Percentiles rank a stretch among this genome's conserved stretches.
Conservation (phyloP, 176 grass and related monocot species). For the Chrysopogon serrulatus region DNA sequence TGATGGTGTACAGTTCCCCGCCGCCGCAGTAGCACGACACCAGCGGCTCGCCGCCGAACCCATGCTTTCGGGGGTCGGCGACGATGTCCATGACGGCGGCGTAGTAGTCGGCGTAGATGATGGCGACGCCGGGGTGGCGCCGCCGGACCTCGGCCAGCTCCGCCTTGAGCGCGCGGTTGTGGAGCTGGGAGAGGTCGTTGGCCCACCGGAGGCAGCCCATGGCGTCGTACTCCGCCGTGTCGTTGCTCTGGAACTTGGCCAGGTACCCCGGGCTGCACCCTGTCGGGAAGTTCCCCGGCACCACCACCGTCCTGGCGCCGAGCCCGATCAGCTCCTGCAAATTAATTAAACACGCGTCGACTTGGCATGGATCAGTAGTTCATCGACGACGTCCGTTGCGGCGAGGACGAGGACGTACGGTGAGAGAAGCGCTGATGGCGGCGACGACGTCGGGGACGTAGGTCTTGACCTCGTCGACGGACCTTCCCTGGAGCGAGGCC, state of each 20-base stretch:
- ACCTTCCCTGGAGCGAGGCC: slow-evolving; percentile 28
- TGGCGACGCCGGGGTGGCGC: slow-evolving; percentile 16
- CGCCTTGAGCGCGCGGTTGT: no score
- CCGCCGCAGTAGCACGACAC: slow-evolving; percentile 44
- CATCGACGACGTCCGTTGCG: no score
- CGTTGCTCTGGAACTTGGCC: slow-evolving; percentile 24
- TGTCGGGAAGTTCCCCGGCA: slow-evolving; percentile 53
- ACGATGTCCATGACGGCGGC: slow-evolving; percentile 18
- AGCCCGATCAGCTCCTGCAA: slow-evolving; percentile 46
- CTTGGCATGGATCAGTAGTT: neutral
- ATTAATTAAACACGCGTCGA: no score
- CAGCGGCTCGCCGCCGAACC: no score
- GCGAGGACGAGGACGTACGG: neutral
- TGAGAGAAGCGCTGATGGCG: no score
- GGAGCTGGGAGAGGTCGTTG: slow-evolving; percentile 36
- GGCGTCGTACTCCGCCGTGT: slow-evolving; percentile 31
- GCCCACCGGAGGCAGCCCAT: slow-evolving; percentile 51
- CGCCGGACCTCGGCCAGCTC: neutral
- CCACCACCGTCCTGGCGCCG: slow-evolving; percentile 36
- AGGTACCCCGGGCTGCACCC: slow-evolving; percentile 48
- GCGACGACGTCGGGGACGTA: no score
- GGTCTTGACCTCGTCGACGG: no score
- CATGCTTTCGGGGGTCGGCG: slow-evolving; percentile 30
- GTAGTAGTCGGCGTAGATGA: slow-evolving; percentile 62
- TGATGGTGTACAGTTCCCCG: slow-evolving; percentile 13